Evolutionary conservation across 495 filamentous ascomycete genomes (phyloP), one percentile per base, ranked within the genome.

Genomic region (Aspergillus cavernicola): DNA sequence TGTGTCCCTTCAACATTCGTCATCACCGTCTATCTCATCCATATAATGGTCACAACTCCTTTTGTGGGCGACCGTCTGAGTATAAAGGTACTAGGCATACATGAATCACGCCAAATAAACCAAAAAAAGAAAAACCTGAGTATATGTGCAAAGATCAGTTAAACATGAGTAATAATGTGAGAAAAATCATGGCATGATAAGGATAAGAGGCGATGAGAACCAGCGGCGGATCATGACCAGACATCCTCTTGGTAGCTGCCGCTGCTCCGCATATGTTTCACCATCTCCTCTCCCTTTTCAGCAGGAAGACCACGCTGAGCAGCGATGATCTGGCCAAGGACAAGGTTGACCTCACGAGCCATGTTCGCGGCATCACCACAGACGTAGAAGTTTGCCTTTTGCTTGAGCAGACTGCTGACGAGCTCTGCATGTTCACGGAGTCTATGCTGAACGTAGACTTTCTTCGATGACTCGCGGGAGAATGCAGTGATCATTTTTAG

Each of bases 181-280:
- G 16, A 39, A 37, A 54, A 50, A 24, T 52, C 50, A 56, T 61
- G 57, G 50, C 38, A 57, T 42, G 54, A 60, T 57, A 42, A 63
- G 50, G 48, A 51, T 55, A 63, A 40, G 50, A 53, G 54, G 60
- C 62, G 59, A 37, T 20, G 28, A 43, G 26, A 28, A 36, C 32
- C 22, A 16, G 47, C 36, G 52, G 50, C 60, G 49, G 50, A 61
- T 80, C 74, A 95, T 76, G 88, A 93, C 89, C 89, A 95, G 33
- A 95, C 89, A 67, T 95, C 89, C 79, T 95, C 93, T 77, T 98
- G 93, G 79, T 99, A 99, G 69, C 92, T 88, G 66, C 95, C 96
- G 59, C 85, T 81, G 52, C 85, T 83, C 58, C 95, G 84, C 89
- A 99, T 92, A 63, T 83, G 84, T 81, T 96, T 99, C 50, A 99